Base-by-base conservation (phyloP, 768 basidiomycete genomes). In the Russula virescens region DNA sequence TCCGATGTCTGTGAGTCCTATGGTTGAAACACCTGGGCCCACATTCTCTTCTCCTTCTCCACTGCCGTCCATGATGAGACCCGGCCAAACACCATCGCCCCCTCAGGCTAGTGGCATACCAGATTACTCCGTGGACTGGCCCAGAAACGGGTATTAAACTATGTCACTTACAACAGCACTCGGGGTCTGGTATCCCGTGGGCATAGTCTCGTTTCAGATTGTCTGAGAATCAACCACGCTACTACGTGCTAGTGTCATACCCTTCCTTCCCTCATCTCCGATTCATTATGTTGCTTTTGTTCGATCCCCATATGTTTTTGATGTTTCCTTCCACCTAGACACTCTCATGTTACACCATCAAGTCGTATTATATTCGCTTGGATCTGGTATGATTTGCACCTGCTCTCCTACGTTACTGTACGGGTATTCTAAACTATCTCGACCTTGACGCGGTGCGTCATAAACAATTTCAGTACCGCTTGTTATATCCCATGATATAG, bases 231-330 rank as follows among this genome's bases (percentile, higher is more conserved):
- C 38, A 35, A 26, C 38, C 55, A 64, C 53, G 52, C 60, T 64
- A 55, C 63, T 50, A n/a, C n/a, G n/a, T n/a, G 53, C 63, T 60
- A 64, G 52, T 63, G 57, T 60, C 58, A 64, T 64, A 58, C 51
- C 62, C 51, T 21, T 25, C 42, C 52, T 62, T 64, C 47, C 42
- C 62, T 64, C 58, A 64, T 64, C 40, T 64, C 63, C 63, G 63
- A 60, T 64, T 55, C 46, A 49, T 64, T 59, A 35, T 64, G 58
- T 49, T 26, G 38, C 26, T 54, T 48, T 60, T 49, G 51, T 55
- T n/a, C 63, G 55, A 55, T 34, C 52, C 40, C 35, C 13, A 38
- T 43, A 38, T 46, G 53, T 28, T 63, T 49, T 64, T 16, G 31
- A 31, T 64, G 28, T 46, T 40, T 49, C 42, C 34, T 38, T 54